phyloP scores from a whole-genome alignment of 306 rosid genomes.

The Rubus idaeus region DNA sequence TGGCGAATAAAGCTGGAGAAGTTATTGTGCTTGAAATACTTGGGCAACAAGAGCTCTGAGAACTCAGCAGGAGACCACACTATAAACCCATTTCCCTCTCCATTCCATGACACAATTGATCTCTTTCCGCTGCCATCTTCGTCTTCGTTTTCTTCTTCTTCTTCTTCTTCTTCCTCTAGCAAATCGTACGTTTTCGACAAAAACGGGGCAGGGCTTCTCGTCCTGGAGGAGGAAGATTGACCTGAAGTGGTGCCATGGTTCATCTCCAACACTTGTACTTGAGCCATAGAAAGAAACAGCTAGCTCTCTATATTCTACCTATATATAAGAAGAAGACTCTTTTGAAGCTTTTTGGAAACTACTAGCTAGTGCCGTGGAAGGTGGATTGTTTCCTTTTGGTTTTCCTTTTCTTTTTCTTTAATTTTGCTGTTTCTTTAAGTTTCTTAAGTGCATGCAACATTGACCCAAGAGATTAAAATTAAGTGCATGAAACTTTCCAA shows the following conservation, averaged over 20 bases:
- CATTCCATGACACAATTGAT: constrained; percentile 66
- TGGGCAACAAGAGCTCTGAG: constrained; percentile 71
- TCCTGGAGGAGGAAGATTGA: constrained; percentile 32
- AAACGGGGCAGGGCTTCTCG: constrained; percentile 67
- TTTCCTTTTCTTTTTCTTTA: background rate
- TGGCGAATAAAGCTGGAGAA: constrained; percentile 97
- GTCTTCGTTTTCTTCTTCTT: background rate
- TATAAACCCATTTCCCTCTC: constrained; percentile 63
- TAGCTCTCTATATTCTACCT: background rate
- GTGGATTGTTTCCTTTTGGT: constrained; percentile 9
- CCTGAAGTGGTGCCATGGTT: constrained; percentile 13
- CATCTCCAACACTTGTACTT: constrained; percentile 16
- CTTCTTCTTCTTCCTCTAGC: constrained; percentile 50
- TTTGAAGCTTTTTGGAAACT: constrained; percentile 24
- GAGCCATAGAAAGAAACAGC: constrained; percentile 12
- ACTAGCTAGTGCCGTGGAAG: constrained; percentile 18
- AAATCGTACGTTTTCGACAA: constrained; percentile 66
- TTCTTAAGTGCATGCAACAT: constrained; percentile 10
- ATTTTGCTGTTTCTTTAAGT: constrained; percentile 14
- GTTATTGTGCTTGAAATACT: constrained; percentile 80
- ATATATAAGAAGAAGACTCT: background rate
- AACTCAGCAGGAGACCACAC: constrained; percentile 88
- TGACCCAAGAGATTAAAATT: background rate
- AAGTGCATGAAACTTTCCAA: constrained; percentile 16
- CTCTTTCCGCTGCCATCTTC: constrained; percentile 8